A percentile compares a stretch with the other conserved stretches of the same genome.
phyloP scores from a whole-genome alignment of 805 yeast species.

The Barnettozyma californica region DNA sequence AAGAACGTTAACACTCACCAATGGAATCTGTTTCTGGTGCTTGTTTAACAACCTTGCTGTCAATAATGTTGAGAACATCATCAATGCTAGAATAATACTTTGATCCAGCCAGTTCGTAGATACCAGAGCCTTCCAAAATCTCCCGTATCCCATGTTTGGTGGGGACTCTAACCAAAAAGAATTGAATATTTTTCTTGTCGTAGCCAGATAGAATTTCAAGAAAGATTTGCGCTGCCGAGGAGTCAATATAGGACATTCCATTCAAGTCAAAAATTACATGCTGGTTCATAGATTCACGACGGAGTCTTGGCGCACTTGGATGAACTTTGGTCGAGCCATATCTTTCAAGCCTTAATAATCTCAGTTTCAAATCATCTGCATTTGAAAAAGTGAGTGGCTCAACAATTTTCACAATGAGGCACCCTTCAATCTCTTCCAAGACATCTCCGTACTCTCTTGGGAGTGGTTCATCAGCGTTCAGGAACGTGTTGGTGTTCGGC shows the following conservation, averaged over 20 bases:
- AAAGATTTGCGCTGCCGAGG: slow-evolving; percentile 73
- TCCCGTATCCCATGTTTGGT: slow-evolving; percentile 39
- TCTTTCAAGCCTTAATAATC: slow-evolving; percentile 64
- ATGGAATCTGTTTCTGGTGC: not conserved
- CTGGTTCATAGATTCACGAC: slow-evolving; percentile 42
- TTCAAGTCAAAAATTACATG: slow-evolving; percentile 69
- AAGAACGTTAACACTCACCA: not conserved
- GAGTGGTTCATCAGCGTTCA: slow-evolving; percentile 64
- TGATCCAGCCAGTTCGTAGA: slow-evolving; percentile 32
- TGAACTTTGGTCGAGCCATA: slow-evolving; percentile 73
- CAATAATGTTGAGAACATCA: slow-evolving; percentile 20
- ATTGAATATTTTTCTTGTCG: slow-evolving; percentile 45
- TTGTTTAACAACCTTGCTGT: slow-evolving; percentile 7
- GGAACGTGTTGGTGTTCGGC: slow-evolving; percentile 54
- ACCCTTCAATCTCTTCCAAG: slow-evolving; percentile 55
- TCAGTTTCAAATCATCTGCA: slow-evolving; percentile 64
- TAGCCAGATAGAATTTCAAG: slow-evolving; percentile 55
- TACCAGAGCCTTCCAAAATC: slow-evolving; percentile 53
- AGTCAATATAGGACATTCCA: slow-evolving; percentile 78
- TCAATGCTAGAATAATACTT: slow-evolving; percentile 20
- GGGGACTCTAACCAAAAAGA: slow-evolving; percentile 59
- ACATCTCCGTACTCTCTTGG: slow-evolving; percentile 25
- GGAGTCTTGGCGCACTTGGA: slow-evolving; percentile 61
- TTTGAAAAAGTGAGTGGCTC: slow-evolving; percentile 89
- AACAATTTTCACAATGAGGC: slow-evolving; percentile 73